Conservation (phyloP, 139 green algal species). For the Pleodorina starrii region DNA sequence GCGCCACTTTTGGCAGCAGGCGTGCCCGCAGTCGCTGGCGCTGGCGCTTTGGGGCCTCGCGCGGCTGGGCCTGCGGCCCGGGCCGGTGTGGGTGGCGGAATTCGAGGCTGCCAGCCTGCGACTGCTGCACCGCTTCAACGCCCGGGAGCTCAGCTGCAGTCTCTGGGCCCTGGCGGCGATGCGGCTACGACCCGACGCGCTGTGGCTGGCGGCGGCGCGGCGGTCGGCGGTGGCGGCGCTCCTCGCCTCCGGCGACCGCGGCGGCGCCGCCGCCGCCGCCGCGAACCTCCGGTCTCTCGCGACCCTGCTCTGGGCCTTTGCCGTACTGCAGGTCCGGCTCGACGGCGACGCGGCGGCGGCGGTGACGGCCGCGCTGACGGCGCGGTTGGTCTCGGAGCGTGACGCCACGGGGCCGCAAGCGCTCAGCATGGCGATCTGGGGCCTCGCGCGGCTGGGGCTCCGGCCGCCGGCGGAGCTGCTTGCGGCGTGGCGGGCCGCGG, state of each 20-base stretch:
- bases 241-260: neutral
- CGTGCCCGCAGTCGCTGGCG: conserved; percentile 20
- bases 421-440: conserved; percentile 27
- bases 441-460: neutral
- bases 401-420: neutral
- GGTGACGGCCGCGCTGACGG: neutral
- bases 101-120: conserved; percentile 7
- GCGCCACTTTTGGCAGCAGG: conserved; percentile 21
- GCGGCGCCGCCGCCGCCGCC: neutral
- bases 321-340: neutral
- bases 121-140: conserved; percentile 19
- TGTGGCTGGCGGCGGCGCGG: conserved; percentile 3
- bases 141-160: conserved; percentile 31
- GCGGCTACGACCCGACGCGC: conserved; percentile 17
- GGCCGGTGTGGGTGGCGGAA: conserved; percentile 41
- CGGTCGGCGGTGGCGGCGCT: neutral
- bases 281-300: neutral
- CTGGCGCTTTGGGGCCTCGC: conserved; percentile 52
- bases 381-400: neutral
- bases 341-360: neutral
- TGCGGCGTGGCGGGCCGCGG: neutral
- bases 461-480: neutral
- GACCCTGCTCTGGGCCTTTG: conserved; percentile 31
- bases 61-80: conserved; percentile 40
- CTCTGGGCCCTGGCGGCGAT: conserved; percentile 51